Base-by-base conservation (phyloP, 2,329 filamentous ascomycete species). In the Penicillium sp. region DNA sequence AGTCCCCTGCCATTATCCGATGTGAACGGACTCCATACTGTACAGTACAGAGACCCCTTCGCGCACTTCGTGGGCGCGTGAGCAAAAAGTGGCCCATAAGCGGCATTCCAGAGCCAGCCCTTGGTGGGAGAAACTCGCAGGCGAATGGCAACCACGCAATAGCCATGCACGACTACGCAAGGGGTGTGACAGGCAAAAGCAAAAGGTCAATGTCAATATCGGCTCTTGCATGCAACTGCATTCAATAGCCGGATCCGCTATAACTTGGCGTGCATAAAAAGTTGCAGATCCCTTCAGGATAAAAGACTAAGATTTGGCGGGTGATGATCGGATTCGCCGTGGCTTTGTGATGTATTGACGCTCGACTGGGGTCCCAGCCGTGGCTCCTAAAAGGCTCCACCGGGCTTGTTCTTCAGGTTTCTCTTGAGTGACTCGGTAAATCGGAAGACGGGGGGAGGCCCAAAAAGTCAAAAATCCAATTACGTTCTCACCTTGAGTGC, bases 131-230 rank as follows among this genome's bases (percentile, higher is more conserved):
- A 3, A 48, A 0, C 11, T n/a, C 26, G 16, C 14, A 22, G 28
- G 25, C 57, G 49, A 59, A 57, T 56, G 52, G 30, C 56, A 53
- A 51, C 51, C 60, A 63, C 57, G 60, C 57, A 56, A 57, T 51
- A 46, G 42, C 60, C 59, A 66, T 68, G 60, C 57, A 40, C 16
- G 16, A 10, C 45, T 26, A 46, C 49, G 62, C 59, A 68, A 66
- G 65, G 65, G 57, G 56, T 59, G 49, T 60, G 58, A 59, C 22
- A 26, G 55, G 26, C 51, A 30, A 53, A 42, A 37, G 28, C 45
- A 28, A 46, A 28, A 28, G 14, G 22, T 22, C 19, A 28, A 48
- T 30, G 45, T 48, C 45, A 30, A 30, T 16, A 38, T 37, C 19
- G 37, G 51, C 33, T 28, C 35, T 26, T 38, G 10, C 22, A 38